Conservation (phyloP, 1,284 basidiomycete species). For the Paramarasmius palmivorus region DNA sequence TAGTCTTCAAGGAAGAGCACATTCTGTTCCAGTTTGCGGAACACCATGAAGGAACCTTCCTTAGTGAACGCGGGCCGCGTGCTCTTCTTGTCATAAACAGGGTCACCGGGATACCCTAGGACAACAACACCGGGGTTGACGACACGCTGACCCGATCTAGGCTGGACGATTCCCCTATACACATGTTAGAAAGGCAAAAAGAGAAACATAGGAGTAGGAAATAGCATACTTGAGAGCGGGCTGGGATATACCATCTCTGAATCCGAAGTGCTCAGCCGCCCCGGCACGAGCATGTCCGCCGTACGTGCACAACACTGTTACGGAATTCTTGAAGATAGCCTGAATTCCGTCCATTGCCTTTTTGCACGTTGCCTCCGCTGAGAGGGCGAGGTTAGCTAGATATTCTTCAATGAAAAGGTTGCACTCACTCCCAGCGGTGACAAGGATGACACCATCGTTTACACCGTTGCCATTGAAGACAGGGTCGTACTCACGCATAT, state of each 20-base stretch:
- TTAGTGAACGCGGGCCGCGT: conserved; percentile 17
- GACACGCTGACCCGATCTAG: conserved; percentile 24
- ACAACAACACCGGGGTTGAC: conserved; percentile 30
- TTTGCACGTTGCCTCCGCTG: neutral
- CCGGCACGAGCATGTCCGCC: conserved; percentile 9
- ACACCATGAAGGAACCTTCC: conserved; percentile 33
- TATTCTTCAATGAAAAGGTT: neutral
- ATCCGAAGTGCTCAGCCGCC: conserved; percentile 25
- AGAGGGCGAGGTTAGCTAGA: no score
- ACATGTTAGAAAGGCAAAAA: neutral
- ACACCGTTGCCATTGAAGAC: conserved; percentile 15
- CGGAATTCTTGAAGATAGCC: neutral
- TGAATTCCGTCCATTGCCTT: conserved; percentile 8
- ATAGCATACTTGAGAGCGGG: conserved; percentile 22
- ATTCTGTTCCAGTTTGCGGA: conserved; percentile 32
- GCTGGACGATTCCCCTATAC: conserved; percentile 18
- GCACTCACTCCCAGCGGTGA: conserved; percentile 15
- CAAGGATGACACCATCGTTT: conserved; percentile 21
- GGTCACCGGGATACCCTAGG: conserved; percentile 29
- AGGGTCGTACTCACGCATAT: conserved; percentile 16
- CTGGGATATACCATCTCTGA: conserved; percentile 26
- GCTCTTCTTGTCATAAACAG: conserved; percentile 17
- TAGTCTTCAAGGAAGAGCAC: conserved; percentile 25
- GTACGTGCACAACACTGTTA: neutral
- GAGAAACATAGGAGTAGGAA: neutral